Base-by-base conservation (phyloP, 305 asterid species). In the Lippia alba region DNA sequence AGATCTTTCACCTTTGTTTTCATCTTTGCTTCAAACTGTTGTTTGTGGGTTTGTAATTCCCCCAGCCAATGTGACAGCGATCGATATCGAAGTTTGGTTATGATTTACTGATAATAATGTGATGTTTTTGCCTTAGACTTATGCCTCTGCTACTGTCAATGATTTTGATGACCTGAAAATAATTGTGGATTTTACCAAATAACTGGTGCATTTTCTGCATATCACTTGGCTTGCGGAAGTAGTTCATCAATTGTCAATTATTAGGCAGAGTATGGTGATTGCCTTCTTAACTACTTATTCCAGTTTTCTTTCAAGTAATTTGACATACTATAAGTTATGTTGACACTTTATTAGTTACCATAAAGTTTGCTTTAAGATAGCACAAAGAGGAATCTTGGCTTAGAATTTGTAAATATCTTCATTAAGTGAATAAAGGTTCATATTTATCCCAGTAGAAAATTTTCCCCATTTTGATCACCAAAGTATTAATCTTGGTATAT, bases 81-180 rank as follows among this genome's bases (percentile, higher is more conserved):
- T 70, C 69, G 77, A n/a, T 70, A 64, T 68, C 76, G n/a, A 39
- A 41, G 72, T 69, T 41, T 61, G 69, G 63, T 61, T 67, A 61
- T 64, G 66, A 61, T 66, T 51, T 61, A 65, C 69, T 66, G 60
- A 57, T 69, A 83, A 81, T 73, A 78, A 79, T 75, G 64, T 69
- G 77, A 72, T 67, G 69, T 64, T 56, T 56, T 74, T 64, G 70
- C 60, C 61, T 70, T 64, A 30, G 67, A 58, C 58, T 41, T 58
- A 16, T 56, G 56, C 57, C n/a, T 61, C 63, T 56, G 72, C 33
- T 64, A 46, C 71, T 58, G 70, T 65, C 58, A 67, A 50, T 63
- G 41, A 63, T 67, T 67, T 72, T 75, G 71, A 66, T 40, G 11
- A 24, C 51, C 50, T n/a, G 12, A 51, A 24, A 75, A 70, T 57